Percentiles rank a stretch among this genome's conserved stretches.
phyloP scores from a whole-genome alignment of 2,329 filamentous ascomycete genomes.

The Colletotrichum plurivorum region DNA sequence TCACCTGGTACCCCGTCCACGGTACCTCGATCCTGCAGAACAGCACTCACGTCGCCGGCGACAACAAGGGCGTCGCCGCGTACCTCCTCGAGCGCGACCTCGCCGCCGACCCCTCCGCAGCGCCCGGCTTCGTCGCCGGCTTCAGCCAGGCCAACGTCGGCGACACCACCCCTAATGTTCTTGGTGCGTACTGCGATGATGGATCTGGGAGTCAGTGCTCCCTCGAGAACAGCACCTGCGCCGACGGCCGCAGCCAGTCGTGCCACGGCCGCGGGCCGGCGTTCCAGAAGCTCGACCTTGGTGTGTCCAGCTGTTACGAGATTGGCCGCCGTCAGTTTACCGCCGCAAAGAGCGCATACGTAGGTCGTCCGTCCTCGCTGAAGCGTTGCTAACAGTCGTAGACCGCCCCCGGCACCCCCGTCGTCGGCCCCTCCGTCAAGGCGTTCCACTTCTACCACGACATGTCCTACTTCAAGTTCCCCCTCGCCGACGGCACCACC shows the following conservation, averaged over 20 bases:
- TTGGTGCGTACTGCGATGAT: slow-evolving; percentile 92
- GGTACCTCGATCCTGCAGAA: slow-evolving; percentile 93
- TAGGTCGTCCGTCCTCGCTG: slow-evolving; percentile 47
- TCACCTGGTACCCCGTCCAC: slow-evolving; percentile 95
- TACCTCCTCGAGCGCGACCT: slow-evolving; percentile 84
- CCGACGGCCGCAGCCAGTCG: slow-evolving; percentile 75
- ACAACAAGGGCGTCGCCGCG: slow-evolving; percentile 96
- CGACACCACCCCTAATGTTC: slow-evolving; percentile 89
- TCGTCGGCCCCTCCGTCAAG: slow-evolving; percentile 78
- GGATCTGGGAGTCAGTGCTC: slow-evolving; percentile 80
- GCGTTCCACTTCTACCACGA: slow-evolving; percentile 90
- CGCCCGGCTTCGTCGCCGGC: slow-evolving; percentile 84
- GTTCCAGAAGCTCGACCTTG: slow-evolving; percentile 77
- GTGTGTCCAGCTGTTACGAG: slow-evolving; percentile 81
- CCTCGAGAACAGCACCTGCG: slow-evolving; percentile 87
- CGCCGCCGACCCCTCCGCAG: slow-evolving; percentile 65
- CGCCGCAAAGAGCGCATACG: slow-evolving; percentile 64
- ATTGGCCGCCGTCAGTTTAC: slow-evolving; percentile 81
- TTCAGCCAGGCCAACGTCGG: slow-evolving; percentile 95
- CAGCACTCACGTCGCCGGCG: slow-evolving; percentile 91
- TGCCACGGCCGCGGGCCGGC: slow-evolving; percentile 83
- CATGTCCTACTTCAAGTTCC: slow-evolving; percentile 82
- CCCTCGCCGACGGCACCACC: slow-evolving; percentile 78
- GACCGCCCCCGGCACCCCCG: slow-evolving; percentile 67
- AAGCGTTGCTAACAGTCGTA: slow-evolving; percentile 54